phyloP scores from a whole-genome alignment of 2,329 filamentous ascomycete species.

The Aspergillus neoniger region DNA sequence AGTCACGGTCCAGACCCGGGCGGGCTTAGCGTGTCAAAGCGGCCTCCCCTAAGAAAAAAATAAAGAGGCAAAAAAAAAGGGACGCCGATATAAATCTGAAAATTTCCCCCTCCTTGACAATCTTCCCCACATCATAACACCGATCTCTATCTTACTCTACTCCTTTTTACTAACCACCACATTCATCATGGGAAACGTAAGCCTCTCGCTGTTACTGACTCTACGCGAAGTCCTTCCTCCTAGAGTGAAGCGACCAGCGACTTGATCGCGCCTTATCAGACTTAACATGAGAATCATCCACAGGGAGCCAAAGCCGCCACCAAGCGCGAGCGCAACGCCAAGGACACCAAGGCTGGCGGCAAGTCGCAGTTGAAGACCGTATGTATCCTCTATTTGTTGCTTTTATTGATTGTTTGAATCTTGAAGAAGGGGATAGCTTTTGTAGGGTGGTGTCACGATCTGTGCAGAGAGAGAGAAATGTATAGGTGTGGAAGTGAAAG shows the following conservation, averaged over 20 bases:
- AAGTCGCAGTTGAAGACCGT: slow-evolving; percentile 71
- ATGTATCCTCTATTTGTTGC: slow-evolving; percentile 37
- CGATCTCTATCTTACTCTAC: neutral
- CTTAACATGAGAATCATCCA: slow-evolving; percentile 11
- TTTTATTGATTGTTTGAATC: too few species aligned
- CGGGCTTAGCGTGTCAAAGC: neutral
- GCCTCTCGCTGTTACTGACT: slow-evolving; percentile 6
- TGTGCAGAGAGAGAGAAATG: neutral
- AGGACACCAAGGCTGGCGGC: slow-evolving; percentile 55
- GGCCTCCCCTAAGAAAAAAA: neutral
- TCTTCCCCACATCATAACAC: neutral
- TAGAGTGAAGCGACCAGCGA: neutral
- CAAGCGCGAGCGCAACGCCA: slow-evolving; percentile 72
- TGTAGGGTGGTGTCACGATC: neutral
- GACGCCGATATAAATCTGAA: neutral
- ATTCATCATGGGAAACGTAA: slow-evolving; percentile 30
- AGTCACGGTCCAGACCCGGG: neutral
- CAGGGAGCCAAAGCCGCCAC: slow-evolving; percentile 66
- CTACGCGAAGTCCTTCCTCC: neutral
- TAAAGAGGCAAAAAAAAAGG: neutral
- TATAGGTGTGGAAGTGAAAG: neutral
- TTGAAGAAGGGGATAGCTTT: neutral
- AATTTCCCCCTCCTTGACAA: neutral
- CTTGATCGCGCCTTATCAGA: neutral
- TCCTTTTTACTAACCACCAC: neutral